Percentiles rank a stretch among this genome's conserved stretches.
These are phyloP conservation scores for Talaromyces pinophilus DNA, from an alignment of 2,329 filamentous ascomycete genomes.

Conservation along the genomic window DNA sequence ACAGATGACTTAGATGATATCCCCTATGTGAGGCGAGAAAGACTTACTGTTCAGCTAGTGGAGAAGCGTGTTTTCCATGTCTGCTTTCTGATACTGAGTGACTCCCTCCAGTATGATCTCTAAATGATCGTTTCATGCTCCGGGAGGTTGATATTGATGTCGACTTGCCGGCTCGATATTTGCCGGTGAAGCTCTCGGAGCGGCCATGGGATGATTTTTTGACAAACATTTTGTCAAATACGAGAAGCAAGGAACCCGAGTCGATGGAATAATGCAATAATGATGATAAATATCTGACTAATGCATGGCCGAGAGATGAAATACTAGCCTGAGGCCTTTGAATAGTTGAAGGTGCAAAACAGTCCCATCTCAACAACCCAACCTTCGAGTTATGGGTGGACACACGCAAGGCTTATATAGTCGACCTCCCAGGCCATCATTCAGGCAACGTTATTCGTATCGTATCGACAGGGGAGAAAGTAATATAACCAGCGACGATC, in stretches of 20 bases:
- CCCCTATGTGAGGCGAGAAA: not conserved
- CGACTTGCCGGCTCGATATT: constrained; percentile 46
- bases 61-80: constrained; percentile 34
- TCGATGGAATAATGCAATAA: not conserved
- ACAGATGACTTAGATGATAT: not conserved
- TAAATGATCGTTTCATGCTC: constrained; percentile 36
- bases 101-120: constrained; percentile 32
- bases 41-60: constrained; percentile 41
- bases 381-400: not conserved
- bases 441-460: constrained; percentile 9
- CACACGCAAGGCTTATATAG: constrained; percentile 12
- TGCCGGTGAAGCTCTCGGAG: constrained; percentile 41
- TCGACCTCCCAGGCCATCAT: not conserved
- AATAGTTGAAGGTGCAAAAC: not conserved
- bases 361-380: not conserved
- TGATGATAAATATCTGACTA: constrained; percentile 1
- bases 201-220: constrained; percentile 31
- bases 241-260: too few species aligned
- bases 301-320: constrained; percentile 1
- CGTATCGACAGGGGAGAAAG: not conserved
- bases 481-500: not conserved
- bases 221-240: constrained; percentile 23
- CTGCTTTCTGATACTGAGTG: constrained; percentile 30
- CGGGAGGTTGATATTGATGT: constrained; percentile 29
- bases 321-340: not conserved